These are phyloP conservation scores for Baorangia bicolor DNA, from an alignment of 768 basidiomycete genomes.

Conservation along the genomic window DNA sequence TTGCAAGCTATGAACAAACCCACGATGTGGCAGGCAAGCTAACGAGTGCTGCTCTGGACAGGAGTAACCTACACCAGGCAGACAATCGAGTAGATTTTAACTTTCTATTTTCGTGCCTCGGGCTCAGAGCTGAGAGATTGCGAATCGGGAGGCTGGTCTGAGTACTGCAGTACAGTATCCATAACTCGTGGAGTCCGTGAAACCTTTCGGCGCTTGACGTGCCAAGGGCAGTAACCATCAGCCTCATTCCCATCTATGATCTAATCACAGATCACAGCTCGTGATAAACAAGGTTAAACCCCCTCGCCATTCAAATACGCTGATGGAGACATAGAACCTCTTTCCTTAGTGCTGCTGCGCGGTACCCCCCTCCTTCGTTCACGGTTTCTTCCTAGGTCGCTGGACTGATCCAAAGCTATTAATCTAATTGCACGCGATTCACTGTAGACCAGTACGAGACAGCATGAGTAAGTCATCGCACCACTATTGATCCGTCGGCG, in stretches of 20 bases:
- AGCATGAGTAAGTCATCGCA: slow-evolving; percentile 11
- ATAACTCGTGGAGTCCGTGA: no score
- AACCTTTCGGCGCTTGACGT: no score
- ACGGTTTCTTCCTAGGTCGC: neutral
- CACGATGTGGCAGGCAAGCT: no score
- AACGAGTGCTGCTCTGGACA: no score
- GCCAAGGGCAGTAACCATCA: slow-evolving; percentile 1
- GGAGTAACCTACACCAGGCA: no score
- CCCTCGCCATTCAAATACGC: slow-evolving; percentile 11
- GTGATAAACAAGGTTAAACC: slow-evolving; percentile 13
- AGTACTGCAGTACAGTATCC: no score
- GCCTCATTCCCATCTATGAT: neutral
- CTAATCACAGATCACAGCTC: neutral
- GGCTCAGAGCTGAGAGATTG: no score
- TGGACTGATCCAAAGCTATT: neutral
- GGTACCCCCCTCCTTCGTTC: slow-evolving; percentile 7
- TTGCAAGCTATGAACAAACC: no score
- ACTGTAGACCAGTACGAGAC: neutral
- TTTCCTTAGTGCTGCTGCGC: slow-evolving; percentile 12
- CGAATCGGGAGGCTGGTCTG: no score
- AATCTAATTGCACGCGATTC: neutral
- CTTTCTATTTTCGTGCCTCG: no score
- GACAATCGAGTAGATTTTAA: no score
- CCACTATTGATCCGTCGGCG: neutral
- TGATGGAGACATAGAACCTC: neutral